Percentiles rank a stretch among this genome's conserved stretches.
These are phyloP conservation scores for Penicillium sp. DNA, from an alignment of 2,329 filamentous ascomycete species.

Conservation along the genomic window DNA sequence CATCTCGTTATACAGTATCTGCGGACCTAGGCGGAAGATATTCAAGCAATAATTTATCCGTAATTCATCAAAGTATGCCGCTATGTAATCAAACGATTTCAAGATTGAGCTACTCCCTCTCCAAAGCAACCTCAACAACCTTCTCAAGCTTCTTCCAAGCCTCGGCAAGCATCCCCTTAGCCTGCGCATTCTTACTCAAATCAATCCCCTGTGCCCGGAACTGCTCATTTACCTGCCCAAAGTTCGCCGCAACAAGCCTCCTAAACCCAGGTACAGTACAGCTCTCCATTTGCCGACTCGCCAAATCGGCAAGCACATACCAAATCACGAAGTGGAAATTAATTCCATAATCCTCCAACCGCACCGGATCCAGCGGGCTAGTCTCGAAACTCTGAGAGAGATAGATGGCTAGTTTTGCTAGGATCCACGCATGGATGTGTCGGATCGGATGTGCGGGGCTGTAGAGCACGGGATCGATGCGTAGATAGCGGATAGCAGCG, in stretches of 20 bases:
- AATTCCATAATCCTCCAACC: conserved; percentile 24
- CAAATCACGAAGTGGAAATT: conserved; percentile 36
- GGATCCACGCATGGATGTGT: conserved; percentile 46
- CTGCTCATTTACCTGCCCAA: conserved; percentile 28
- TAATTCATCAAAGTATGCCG: no score
- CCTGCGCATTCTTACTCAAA: conserved; percentile 18
- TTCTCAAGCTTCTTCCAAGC: conserved; percentile 53
- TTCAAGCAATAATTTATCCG: no score
- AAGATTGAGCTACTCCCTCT: conserved; percentile 21
- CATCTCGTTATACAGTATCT: no score
- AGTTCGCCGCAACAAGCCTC: conserved; percentile 25
- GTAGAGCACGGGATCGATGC: conserved; percentile 54
- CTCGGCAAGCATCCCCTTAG: conserved; percentile 23
- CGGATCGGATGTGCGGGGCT: conserved; percentile 55
- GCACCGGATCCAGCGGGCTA: conserved; percentile 15
- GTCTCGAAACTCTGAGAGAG: conserved; percentile 26
- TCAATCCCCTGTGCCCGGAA: conserved; percentile 29
- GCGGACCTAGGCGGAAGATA: no score
- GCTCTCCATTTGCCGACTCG: conserved; percentile 22
- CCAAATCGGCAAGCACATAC: conserved; percentile 32
- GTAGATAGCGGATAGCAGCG: conserved; percentile 51
- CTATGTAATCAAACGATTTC: no score
- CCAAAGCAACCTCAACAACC: conserved; percentile 28
- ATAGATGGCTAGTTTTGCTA: conserved; percentile 33
- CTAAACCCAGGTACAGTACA: conserved; percentile 34